Percentiles rank a stretch among this genome's conserved stretches.
Evolutionary conservation across 2,329 filamentous ascomycete genomes (phyloP).

Genomic region (Sporothrix euskadiensis): DNA sequence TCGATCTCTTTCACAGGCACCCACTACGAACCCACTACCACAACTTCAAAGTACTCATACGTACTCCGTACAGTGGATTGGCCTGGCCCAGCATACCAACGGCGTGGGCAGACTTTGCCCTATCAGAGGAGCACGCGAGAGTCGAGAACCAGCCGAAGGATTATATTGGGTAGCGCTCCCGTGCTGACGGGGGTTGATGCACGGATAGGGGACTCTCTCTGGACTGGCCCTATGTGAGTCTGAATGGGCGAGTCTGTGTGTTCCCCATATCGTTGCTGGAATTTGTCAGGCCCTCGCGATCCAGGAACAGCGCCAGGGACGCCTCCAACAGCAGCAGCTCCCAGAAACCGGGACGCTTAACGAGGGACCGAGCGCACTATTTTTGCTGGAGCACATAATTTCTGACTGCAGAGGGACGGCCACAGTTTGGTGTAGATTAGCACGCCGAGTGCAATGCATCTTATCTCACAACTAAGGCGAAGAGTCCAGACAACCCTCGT

Average conservation of each 20-base stretch:
- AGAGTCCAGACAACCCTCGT: not conserved
- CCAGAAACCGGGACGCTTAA: not conserved
- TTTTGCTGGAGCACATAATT: not conserved
- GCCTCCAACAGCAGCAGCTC: not conserved
- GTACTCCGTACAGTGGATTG: not conserved
- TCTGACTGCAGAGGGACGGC: not conserved
- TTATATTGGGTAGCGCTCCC: constrained; percentile 5
- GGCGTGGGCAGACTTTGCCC: not conserved
- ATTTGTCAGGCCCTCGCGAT: not conserved
- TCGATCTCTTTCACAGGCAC: not conserved
- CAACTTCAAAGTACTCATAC: not conserved
- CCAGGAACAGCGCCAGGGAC: not conserved
- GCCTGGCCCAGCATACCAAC: not conserved
- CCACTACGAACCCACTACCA: not conserved
- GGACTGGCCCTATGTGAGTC: not conserved
- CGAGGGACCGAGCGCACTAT: not conserved
- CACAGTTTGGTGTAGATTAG: not conserved
- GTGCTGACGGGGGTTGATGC: not conserved
- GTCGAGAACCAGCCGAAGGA: not conserved
- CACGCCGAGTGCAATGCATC: not conserved
- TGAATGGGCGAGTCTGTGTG: constrained; percentile 8
- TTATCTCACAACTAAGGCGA: not conserved
- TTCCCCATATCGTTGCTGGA: not conserved
- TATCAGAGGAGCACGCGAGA: not conserved
- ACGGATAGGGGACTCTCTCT: not conserved